A percentile compares a stretch with the other conserved stretches of the same genome.
phyloP scores from a whole-genome alignment of 1,284 basidiomycete genomes.

The Grifola frondosa region DNA sequence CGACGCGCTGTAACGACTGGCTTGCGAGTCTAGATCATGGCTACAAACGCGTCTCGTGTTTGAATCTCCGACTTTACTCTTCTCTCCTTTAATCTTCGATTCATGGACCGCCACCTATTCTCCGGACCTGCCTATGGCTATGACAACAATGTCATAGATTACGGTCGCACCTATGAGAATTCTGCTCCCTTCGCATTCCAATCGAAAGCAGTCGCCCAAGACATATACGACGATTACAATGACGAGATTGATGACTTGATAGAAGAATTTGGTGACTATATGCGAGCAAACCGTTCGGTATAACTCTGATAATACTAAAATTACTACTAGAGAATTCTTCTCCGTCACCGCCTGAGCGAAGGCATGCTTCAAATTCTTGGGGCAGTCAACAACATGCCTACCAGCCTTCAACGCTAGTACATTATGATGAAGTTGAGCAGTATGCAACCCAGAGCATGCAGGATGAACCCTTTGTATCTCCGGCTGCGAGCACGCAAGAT shows the following conservation, averaged over 20 bases:
- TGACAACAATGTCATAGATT: too few relatives aligned
- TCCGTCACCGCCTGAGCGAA: slow-evolving; percentile 38
- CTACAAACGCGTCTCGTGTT: too few relatives aligned
- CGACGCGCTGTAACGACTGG: too few relatives aligned
- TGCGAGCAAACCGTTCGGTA: slow-evolving; percentile 42
- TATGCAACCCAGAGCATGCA: too few relatives aligned
- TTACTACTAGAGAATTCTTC: slow-evolving; percentile 36
- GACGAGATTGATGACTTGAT: slow-evolving; percentile 18
- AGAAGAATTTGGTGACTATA: slow-evolving; percentile 49
- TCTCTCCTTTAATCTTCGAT: background rate
- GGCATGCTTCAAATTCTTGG: background rate
- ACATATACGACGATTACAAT: slow-evolving; percentile 6
- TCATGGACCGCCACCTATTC: background rate
- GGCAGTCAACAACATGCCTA: background rate
- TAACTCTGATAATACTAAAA: background rate
- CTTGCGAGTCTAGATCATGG: too few relatives aligned
- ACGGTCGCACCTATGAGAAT: background rate
- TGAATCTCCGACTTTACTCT: too few relatives aligned
- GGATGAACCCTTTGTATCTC: too few relatives aligned
- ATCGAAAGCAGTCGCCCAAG: background rate
- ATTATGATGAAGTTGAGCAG: too few relatives aligned
- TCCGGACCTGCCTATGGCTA: too few relatives aligned
- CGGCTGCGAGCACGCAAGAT: too few relatives aligned
- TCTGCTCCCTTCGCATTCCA: background rate
- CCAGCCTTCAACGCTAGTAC: background rate